Evolutionary conservation across 2,329 filamentous ascomycete genomes (phyloP).

Genomic region (Akanthomyces lecanii): DNA sequence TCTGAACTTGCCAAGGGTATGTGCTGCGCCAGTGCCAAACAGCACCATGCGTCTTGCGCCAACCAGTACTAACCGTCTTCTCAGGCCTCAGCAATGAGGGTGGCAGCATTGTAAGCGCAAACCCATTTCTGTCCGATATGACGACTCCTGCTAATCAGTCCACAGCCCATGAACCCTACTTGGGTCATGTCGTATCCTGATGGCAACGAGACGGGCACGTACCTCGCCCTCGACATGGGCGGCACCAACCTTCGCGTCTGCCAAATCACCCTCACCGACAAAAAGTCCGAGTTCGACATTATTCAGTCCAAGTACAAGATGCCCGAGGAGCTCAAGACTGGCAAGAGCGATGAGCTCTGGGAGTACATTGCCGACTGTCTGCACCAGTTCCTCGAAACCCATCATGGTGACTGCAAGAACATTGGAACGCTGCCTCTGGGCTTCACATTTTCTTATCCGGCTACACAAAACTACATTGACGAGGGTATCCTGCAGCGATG

Average conservation of each 20-base stretch:
- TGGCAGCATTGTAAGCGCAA: slow-evolving; percentile 75
- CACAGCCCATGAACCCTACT: slow-evolving; percentile 91
- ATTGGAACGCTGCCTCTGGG: slow-evolving; percentile 71
- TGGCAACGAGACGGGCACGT: slow-evolving; percentile 82
- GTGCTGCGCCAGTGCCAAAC: slow-evolving; percentile 18
- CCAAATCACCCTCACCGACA: slow-evolving; percentile 81
- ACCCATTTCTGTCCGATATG: not conserved
- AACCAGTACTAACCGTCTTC: not conserved
- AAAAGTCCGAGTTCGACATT: slow-evolving; percentile 88
- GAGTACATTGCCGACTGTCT: slow-evolving; percentile 92
- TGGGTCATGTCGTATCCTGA: slow-evolving; percentile 91
- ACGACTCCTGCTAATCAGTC: slow-evolving; percentile 20
- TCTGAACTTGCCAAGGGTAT: slow-evolving; percentile 80
- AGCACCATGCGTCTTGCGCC: not conserved
- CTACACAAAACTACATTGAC: slow-evolving; percentile 88
- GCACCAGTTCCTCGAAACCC: slow-evolving; percentile 82
- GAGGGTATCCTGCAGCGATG: slow-evolving; percentile 89
- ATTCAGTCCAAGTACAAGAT: slow-evolving; percentile 95
- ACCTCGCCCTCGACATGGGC: slow-evolving; percentile 89
- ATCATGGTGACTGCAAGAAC: slow-evolving; percentile 64
- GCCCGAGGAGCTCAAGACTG: slow-evolving; percentile 87
- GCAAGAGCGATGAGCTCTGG: slow-evolving; percentile 81
- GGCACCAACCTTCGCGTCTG: slow-evolving; percentile 95
- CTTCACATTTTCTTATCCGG: slow-evolving; percentile 95
- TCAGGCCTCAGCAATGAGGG: slow-evolving; percentile 79